phyloP scores from a whole-genome alignment of 345 rosid genomes.

The Rhizophora mangle region DNA sequence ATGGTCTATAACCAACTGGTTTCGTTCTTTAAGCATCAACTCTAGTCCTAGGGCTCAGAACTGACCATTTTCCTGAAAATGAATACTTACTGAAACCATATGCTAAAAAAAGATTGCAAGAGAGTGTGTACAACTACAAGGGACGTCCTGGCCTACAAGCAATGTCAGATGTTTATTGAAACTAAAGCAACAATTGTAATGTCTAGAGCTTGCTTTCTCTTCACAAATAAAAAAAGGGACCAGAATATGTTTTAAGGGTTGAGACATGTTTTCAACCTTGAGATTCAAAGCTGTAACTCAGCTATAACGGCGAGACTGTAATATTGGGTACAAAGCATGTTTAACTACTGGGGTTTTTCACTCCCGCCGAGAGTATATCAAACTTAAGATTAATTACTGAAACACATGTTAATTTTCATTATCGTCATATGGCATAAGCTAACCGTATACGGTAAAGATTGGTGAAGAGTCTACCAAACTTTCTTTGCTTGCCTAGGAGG shows the following conservation, averaged over 20 bases:
- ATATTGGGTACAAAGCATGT: too few relatives aligned
- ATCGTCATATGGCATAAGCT: not conserved
- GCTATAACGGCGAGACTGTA: too few relatives aligned
- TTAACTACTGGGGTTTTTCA: too few relatives aligned
- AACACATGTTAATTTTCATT: too few relatives aligned
- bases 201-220: too few relatives aligned
- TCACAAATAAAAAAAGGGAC: too few relatives aligned
- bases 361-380: too few relatives aligned
- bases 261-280: too few relatives aligned
- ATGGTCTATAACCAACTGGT: conserved; percentile 57
- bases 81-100: not conserved
- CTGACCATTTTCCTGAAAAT: not conserved
- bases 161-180: conserved; percentile 1
- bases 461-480: conserved; percentile 4
- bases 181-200: not conserved
- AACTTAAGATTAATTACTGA: too few relatives aligned
- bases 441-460: not conserved
- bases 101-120: not conserved
- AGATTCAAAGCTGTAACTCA: too few relatives aligned
- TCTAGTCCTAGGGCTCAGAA: not conserved
- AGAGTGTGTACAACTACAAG: not conserved
- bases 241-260: too few relatives aligned
- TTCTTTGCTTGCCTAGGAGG: conserved; percentile 4
- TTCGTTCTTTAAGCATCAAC: conserved; percentile 53
- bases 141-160: not conserved